Percentiles rank a stretch among this genome's conserved stretches.
These are phyloP conservation scores for Oldenlandia corymbosa DNA, from an alignment of 257 asterid genomes.

Conservation along the genomic window DNA sequence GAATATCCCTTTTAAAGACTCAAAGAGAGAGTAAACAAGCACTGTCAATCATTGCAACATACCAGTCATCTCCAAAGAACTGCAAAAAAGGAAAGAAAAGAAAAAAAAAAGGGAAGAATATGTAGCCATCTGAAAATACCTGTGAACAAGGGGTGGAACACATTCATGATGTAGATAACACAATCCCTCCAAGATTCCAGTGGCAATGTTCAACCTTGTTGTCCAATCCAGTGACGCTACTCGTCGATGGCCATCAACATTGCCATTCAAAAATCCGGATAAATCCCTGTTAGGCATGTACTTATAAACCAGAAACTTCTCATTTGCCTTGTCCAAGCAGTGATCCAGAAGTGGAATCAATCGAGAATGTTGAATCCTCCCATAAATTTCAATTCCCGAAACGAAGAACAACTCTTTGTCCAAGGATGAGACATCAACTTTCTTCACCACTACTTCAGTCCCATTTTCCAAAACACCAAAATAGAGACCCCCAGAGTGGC, in stretches of 20 bases:
- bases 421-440: neutral
- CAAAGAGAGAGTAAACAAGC: neutral
- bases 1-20: constrained; percentile 1
- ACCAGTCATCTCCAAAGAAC: neutral
- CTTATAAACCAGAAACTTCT: constrained; percentile 15
- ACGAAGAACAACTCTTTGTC: neutral
- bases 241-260: neutral
- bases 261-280: neutral
- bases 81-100: neutral
- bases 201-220: constrained; percentile 16
- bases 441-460: constrained; percentile 1
- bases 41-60: too few relatives aligned
- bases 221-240: constrained; percentile 1
- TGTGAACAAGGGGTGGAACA: constrained; percentile 18
- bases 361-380: constrained; percentile 1
- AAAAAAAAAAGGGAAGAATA: neutral
- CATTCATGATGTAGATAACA: constrained; percentile 12
- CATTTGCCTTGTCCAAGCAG: constrained; percentile 2
- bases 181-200: constrained; percentile 6
- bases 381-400: neutral
- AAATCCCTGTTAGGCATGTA: constrained; percentile 8
- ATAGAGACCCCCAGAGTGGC: neutral
- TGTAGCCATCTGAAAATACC: constrained; percentile 10
- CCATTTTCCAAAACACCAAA: neutral
- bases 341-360: constrained; percentile 13